Base-by-base conservation (phyloP, 495 filamentous ascomycete genomes). In the Baudoinia panamericana region DNA sequence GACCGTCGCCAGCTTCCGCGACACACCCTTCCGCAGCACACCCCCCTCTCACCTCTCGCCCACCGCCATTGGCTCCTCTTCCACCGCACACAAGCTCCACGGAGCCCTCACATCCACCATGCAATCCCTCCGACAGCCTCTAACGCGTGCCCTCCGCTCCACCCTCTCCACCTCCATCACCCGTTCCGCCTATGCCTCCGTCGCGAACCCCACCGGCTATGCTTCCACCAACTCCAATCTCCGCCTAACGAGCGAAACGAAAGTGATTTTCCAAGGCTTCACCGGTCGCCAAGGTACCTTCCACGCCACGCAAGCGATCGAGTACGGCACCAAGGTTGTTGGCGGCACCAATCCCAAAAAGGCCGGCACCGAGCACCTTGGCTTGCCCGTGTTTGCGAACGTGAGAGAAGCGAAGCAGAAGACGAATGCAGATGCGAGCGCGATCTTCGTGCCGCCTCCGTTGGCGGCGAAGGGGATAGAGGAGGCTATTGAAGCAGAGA, bases 321-420 rank as follows among this genome's bases (percentile, higher is more conserved):
- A 41, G 41, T 33, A 41, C 92, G 87, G 87, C 52, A 96, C 90
- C 39, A 88, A 93, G 58, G 84, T 99, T 53, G 85, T 99, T 48
- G 90, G 90, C 60, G 90, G 90, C 56, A 95, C 85, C 59, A 96
- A 95, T 67, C 90, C 90, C 55, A 96, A 93, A 75, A 99, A 99
- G 68, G 90, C 90, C 50, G 90, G 90, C 52, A 65, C 72, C 39
- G 73, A 67, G 51, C 90, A 99, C 68, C 76, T 99, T 39, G 87
- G 80, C 58, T 80, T 78, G 44, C 90, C 90, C 13, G 92, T 99
- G 50, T 99, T 96, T 64, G 82, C 71, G 39, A 90, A 73, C 49
- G 92, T 99, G 41, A 60, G 61, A 42, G 88, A 96, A 41, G 90
- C 87, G 43, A 73, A 93, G 45, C 92, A 88, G 71, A 65, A 86